Base-by-base conservation (phyloP, 163 green algal genomes). In the Chloromonas sp. region DNA sequence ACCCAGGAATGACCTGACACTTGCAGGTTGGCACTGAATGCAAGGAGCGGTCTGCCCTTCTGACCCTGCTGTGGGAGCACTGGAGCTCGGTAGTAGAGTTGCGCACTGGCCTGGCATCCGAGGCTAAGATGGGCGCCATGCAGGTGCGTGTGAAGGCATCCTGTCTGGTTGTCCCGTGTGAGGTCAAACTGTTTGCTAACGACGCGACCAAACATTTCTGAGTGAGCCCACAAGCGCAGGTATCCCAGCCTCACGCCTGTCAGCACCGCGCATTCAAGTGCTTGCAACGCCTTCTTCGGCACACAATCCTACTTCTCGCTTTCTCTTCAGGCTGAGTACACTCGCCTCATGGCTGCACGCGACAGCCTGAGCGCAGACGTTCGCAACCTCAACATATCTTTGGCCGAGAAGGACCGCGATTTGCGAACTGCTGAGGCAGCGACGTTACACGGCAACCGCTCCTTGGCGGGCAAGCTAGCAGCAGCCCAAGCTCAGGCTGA, bases 401-500 rank as follows among this genome's bases (percentile, higher is more conserved):
- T 71, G 3, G 59, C 60, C 0, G 60, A 83, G 15, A 59, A 58
- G 61, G 80, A 83, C 14, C 14, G 61, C 60, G 80, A 83, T 1
- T 58, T 61, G 14, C 13, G 60, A 61, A n/a, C 61, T 14, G 60
- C 80, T 15, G 80, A 74, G 66, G 77, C 77, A 2, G 77, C 77
- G 36, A 57, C 77, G 2, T 36, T 57, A 57, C 36, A 81, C n/a
- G 61, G 15, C 77, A 60, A 2, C 1, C 59, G 81, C 1, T 84
- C 81, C n/a, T 70, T 84, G 66, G 81, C 81, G 2, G 81, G 66
- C 62, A 84, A 79, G 81, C 81, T 84, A 36, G 81, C 81, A 1
- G 66, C 70, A 58, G 81, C 81, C 1, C 81, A 84, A 57, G 81
- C 81, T 2, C 81, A 61, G 5, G 81, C 66, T 2, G 81, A 84